These are phyloP conservation scores for Phytopythium cucurbitacearum DNA, from an alignment of 352 stramenopile genomes.

Conservation along the genomic window DNA sequence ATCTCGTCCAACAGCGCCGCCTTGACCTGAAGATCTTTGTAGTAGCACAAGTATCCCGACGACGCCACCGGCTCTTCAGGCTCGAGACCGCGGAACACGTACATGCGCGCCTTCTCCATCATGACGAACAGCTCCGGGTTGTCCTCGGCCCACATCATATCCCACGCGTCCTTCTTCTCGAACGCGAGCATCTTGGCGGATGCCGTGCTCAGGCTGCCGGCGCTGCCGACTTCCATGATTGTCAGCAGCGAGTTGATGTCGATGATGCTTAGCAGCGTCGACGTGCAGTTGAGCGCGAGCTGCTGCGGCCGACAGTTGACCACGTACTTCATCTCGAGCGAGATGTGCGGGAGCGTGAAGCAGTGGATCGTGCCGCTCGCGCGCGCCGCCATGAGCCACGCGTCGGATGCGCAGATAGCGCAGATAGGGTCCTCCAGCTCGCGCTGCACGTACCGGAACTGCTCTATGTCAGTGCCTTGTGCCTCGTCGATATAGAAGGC, in stretches of 20 bases:
- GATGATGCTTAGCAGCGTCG: slow-evolving; percentile 84
- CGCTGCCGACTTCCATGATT: slow-evolving; percentile 75
- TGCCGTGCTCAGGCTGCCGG: slow-evolving; percentile 45
- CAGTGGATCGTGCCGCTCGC: slow-evolving; percentile 82
- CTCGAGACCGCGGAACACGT: slow-evolving; percentile 81
- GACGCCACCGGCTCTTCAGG: slow-evolving; percentile 88
- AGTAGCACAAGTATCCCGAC: slow-evolving; percentile 86
- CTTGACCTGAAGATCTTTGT: slow-evolving; percentile 87
- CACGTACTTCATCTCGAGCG: slow-evolving; percentile 88
- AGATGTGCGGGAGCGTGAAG: slow-evolving; percentile 91
- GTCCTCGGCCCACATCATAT: slow-evolving; percentile 90
- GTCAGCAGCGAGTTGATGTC: slow-evolving; percentile 87
- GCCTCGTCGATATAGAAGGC: slow-evolving; percentile 89
- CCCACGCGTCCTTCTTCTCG: slow-evolving; percentile 90
- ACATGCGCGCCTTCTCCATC: slow-evolving; percentile 92
- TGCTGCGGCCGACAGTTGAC: slow-evolving; percentile 76
- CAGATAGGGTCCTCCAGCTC: slow-evolving; percentile 84
- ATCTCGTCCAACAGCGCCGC: slow-evolving; percentile 84
- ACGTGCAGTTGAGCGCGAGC: slow-evolving; percentile 88
- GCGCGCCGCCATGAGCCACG: slow-evolving; percentile 79
- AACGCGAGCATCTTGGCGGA: slow-evolving; percentile 74
- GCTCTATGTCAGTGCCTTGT: slow-evolving; percentile 66
- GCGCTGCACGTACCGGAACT: slow-evolving; percentile 63
- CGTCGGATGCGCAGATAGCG: slow-evolving; percentile 81
- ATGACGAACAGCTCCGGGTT: slow-evolving; percentile 91